phyloP scores from a whole-genome alignment of 495 filamentous ascomycete genomes.

The Amphirosellinia nigrospora region DNA sequence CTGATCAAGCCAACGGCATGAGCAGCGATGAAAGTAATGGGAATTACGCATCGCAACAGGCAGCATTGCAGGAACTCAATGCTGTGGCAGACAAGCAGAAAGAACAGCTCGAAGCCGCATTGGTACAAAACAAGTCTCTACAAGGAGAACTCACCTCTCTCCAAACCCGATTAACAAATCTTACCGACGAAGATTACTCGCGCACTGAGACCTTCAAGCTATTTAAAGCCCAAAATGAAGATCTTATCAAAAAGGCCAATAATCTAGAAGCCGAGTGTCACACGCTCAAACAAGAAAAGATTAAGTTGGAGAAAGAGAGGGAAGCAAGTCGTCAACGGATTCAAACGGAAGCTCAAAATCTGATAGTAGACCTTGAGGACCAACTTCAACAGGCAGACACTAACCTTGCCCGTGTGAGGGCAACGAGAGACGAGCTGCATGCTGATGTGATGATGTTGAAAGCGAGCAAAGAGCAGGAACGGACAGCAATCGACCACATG shows the following conservation, averaged over 20 bases:
- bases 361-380: constrained; percentile 76
- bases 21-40: constrained; percentile 63
- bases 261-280: constrained; percentile 88
- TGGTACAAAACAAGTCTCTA: constrained; percentile 79
- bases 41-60: constrained; percentile 63
- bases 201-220: constrained; percentile 91
- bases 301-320: constrained; percentile 82
- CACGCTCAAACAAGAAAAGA: constrained; percentile 81
- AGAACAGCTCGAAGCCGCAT: constrained; percentile 78
- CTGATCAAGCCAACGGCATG: constrained; percentile 57
- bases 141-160: constrained; percentile 77
- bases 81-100: constrained; percentile 82
- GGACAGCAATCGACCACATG: constrained; percentile 67
- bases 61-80: constrained; percentile 71
- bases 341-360: constrained; percentile 74
- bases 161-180: constrained; percentile 60
- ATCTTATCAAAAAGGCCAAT: constrained; percentile 89
- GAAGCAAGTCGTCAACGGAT: constrained; percentile 79
- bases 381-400: constrained; percentile 81
- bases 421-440: constrained; percentile 78
- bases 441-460: constrained; percentile 84
- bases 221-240: constrained; percentile 87
- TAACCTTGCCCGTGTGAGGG: constrained; percentile 83
- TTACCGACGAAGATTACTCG: constrained; percentile 92
- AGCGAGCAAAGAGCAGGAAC: constrained; percentile 76